Evolutionary conservation across 768 basidiomycete genomes (phyloP).

Genomic region (Mycena polygramma): DNA sequence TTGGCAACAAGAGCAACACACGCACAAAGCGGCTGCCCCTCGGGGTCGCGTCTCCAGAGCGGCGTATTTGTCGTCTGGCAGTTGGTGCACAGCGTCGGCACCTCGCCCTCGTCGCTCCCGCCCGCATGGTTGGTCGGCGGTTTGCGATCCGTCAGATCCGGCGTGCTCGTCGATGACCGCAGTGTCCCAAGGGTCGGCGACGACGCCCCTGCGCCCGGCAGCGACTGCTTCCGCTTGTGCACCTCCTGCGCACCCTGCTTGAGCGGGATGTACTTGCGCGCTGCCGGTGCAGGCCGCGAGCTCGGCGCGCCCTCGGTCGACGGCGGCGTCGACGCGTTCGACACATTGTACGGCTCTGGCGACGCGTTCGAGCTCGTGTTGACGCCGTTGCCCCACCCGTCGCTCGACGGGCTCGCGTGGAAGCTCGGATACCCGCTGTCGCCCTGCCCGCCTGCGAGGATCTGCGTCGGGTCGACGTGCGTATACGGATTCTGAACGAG

Average conservation of each 20-base stretch:
- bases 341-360: slow-evolving; percentile 79
- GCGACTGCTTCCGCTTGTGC: slow-evolving; percentile 63
- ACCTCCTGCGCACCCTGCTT: slow-evolving; percentile 72
- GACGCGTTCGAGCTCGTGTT: slow-evolving; percentile 78
- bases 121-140: slow-evolving; percentile 24
- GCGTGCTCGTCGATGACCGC: slow-evolving; percentile 75
- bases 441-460: slow-evolving; percentile 57
- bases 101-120: slow-evolving; percentile 68
- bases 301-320: slow-evolving; percentile 66
- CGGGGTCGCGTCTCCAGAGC: slow-evolving; percentile 92
- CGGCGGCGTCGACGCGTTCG: slow-evolving; percentile 81
- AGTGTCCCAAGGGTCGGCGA: slow-evolving; percentile 52
- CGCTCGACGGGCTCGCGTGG: slow-evolving; percentile 86
- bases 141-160: slow-evolving; percentile 62
- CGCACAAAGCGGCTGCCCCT: slow-evolving; percentile 92
- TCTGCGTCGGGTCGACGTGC: slow-evolving; percentile 94
- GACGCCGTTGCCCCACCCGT: slow-evolving; percentile 81
- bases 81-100: slow-evolving; percentile 91
- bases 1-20: slow-evolving; percentile 27
- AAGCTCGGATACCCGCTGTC: slow-evolving; percentile 62
- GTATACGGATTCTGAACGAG: slow-evolving; percentile 61
- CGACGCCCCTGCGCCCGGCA: slow-evolving; percentile 39
- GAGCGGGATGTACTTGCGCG: slow-evolving; percentile 74
- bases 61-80: slow-evolving; percentile 97
- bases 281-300: slow-evolving; percentile 43